Base-by-base conservation (phyloP, 179 eudicot genomes). In the Vitellaria paradoxa region DNA sequence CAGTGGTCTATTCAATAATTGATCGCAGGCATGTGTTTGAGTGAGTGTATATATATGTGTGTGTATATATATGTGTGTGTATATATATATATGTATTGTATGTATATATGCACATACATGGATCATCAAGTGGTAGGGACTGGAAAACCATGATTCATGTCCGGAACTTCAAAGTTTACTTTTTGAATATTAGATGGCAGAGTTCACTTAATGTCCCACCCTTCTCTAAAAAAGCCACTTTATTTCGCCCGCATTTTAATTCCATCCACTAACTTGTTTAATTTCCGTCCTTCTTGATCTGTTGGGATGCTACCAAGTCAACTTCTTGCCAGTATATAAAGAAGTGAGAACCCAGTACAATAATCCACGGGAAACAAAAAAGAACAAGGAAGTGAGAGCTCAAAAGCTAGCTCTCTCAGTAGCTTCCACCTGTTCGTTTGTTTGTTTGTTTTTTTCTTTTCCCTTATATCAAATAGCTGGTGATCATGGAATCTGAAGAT, bases 401-500 rank as follows among this genome's bases (percentile, higher is more conserved):
- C 56, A 18, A 30, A 30, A 30, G 37, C 37, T 30, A 30, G 37
- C 18, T 55, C 68, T 46, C 60, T 71, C 17, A 71, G 64, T 30
- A 62, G 11, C 7, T 23, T 23, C 7, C 9, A 1, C 40, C n/a
- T 26, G 15, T 4, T 10, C 14, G 17, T n/a, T n/a, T n/a, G n/a
- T 68, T 10, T 37, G 59, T 50, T 49, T 46, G 8, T 4, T 18
- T 21, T 21, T 56, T 4, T 73, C 17, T 50, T 56, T 8, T 50
- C 55, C 12, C 12, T 8, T 50, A 1, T 7, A 7, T 68, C n/a
- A 17, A 9, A 7, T 9, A 49, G 61, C 4, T 5, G 40, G 40
- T 50, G 65, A 45, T 81, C 76, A 89, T 89, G 94, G 96, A 89
- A 8, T 40, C 60, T 78, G 97, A 93, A 83, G 91, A 91, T 75